These are phyloP conservation scores for Tetracladium maxilliforme DNA, from an alignment of 2,329 filamentous ascomycete genomes.

Conservation along the genomic window DNA sequence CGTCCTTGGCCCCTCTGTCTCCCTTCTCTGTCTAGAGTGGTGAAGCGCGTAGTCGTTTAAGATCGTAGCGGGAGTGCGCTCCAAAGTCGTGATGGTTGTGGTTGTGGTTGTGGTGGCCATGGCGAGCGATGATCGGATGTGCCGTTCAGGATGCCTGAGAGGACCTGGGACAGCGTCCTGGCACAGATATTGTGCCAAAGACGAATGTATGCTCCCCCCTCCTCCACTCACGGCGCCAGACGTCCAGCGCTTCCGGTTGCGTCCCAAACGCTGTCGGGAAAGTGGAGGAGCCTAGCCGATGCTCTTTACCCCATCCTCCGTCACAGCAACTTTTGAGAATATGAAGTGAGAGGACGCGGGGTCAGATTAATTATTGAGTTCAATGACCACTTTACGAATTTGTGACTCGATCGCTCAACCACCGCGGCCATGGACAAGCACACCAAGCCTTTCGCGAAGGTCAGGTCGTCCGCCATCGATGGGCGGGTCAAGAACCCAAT, in stretches of 20 bases:
- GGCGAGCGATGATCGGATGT: constrained; percentile 1
- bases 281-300: too few relatives aligned
- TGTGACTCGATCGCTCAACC: not conserved
- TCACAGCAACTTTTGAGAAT: too few relatives aligned
- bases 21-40: constrained; percentile 17
- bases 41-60: constrained; percentile 31
- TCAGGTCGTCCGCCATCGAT: constrained; percentile 26
- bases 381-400: too few relatives aligned
- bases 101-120: constrained; percentile 14
- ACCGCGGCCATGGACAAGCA: constrained; percentile 3
- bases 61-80: constrained; percentile 16
- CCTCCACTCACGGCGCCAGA: too few relatives aligned
- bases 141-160: not conserved
- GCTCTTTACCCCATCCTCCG: too few relatives aligned
- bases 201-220: too few relatives aligned
- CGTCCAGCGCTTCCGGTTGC: too few relatives aligned
- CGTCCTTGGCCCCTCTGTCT: constrained; percentile 1
- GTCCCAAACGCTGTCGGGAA: too few relatives aligned
- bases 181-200: too few relatives aligned
- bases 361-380: too few relatives aligned
- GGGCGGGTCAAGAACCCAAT: constrained; percentile 26
- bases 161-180: too few relatives aligned
- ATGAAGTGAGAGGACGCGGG: too few relatives aligned
- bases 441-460: constrained; percentile 12
- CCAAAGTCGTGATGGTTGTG: constrained; percentile 20